A percentile compares a stretch with the other conserved stretches of the same genome.
Conservation (phyloP, 306 rosid genomes). For the Ormosia semicastrata region DNA sequence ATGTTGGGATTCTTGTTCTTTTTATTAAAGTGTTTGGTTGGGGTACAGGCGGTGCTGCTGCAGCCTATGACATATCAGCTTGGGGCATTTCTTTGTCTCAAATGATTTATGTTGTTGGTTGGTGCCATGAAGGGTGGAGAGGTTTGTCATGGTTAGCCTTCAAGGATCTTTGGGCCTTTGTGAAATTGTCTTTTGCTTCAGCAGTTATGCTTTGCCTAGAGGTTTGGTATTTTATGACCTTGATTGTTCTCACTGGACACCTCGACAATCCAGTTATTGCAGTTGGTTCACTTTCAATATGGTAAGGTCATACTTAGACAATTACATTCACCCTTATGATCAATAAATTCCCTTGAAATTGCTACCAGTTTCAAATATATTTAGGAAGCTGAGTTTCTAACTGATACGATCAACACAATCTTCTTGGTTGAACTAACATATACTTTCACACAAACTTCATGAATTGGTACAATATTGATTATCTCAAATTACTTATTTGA, state of each 20-base stretch:
- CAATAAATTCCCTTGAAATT: not conserved
- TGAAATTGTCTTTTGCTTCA: slow-evolving; percentile 80
- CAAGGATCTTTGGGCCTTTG: slow-evolving; percentile 79
- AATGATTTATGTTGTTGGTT: slow-evolving; percentile 63
- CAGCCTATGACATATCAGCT: slow-evolving; percentile 65
- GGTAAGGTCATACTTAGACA: slow-evolving; percentile 44
- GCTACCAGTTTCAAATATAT: not conserved
- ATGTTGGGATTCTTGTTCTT: slow-evolving; percentile 45
- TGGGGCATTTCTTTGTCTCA: slow-evolving; percentile 80
- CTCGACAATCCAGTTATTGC: slow-evolving; percentile 86
- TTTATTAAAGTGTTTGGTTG: slow-evolving; percentile 56
- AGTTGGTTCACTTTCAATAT: slow-evolving; percentile 93
- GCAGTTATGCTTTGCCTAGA: slow-evolving; percentile 95
- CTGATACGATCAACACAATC: no score
- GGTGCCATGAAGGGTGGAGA: slow-evolving; percentile 85
- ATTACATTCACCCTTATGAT: not conserved
- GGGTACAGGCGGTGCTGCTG: slow-evolving; percentile 89
- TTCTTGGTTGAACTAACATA: not conserved
- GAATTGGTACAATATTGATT: not conserved
- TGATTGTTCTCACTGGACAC: slow-evolving; percentile 94
- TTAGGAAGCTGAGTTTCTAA: not conserved
- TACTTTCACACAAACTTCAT: not conserved
- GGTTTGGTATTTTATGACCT: slow-evolving; percentile 96
- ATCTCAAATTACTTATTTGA: not conserved
- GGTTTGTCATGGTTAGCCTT: slow-evolving; percentile 91